Conservation (phyloP, 176 grass and related monocot genomes). For the Metroxylon sagu region DNA sequence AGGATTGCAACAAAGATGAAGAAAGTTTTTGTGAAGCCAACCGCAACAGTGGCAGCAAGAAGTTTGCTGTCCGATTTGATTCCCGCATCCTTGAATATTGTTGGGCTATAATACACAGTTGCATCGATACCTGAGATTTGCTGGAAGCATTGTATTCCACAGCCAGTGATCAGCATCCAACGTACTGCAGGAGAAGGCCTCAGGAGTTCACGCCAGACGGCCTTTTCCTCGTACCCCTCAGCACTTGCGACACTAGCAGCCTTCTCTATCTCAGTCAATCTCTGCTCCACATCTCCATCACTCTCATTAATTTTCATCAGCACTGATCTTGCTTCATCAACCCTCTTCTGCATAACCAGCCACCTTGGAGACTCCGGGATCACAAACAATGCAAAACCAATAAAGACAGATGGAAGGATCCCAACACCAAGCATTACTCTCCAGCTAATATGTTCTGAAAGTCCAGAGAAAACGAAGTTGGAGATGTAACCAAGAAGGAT, state of each 20-base stretch:
- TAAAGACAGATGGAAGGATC: constrained; percentile 59
- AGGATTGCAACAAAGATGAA: constrained; percentile 59
- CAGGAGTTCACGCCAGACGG: constrained; percentile 59
- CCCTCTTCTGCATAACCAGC: constrained; percentile 51
- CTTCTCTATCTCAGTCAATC: constrained; percentile 57
- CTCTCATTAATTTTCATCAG: constrained; percentile 38
- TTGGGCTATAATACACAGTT: constrained; percentile 61
- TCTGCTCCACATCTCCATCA: constrained; percentile 39
- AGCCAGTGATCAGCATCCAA: constrained; percentile 47
- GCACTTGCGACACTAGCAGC: constrained; percentile 16
- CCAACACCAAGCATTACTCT: constrained; percentile 83
- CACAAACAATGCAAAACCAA: constrained; percentile 57
- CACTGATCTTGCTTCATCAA: constrained; percentile 40
- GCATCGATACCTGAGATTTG: constrained; percentile 64
- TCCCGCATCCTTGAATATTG: constrained; percentile 43
- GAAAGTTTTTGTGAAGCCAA: constrained; percentile 46
- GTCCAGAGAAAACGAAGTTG: constrained; percentile 66
- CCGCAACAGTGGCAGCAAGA: constrained; percentile 50
- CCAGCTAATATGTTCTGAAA: constrained; percentile 66
- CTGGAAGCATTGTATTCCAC: constrained; percentile 61
- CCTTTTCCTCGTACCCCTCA: constrained; percentile 24
- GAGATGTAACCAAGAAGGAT: constrained; percentile 83
- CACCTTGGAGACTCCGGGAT: constrained; percentile 84
- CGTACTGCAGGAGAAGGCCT: constrained; percentile 41
- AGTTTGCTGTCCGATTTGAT: constrained; percentile 56